These are phyloP conservation scores for Cercospora zeina DNA, from an alignment of 2,329 filamentous ascomycete species.

Conservation along the genomic window DNA sequence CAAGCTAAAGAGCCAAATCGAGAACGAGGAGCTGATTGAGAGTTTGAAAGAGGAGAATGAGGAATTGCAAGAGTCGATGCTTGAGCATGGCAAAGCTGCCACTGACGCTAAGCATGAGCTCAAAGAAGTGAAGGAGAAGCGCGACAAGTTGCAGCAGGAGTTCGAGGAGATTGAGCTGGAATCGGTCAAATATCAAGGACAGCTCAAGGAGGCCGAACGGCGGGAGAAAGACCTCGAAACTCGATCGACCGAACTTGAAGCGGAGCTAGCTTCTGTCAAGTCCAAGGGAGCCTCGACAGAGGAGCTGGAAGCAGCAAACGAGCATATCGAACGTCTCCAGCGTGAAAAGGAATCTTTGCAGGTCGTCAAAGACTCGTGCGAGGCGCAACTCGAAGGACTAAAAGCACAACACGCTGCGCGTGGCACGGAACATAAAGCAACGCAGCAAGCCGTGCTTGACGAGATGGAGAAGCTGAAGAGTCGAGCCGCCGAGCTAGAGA, in stretches of 20 bases:
- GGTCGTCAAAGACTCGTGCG: slow-evolving; percentile 64
- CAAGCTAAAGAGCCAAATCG: slow-evolving; percentile 33
- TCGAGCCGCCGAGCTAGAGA: slow-evolving; percentile 69
- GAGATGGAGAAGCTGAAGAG: slow-evolving; percentile 72
- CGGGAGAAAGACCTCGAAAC: slow-evolving; percentile 23
- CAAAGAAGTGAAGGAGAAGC: slow-evolving; percentile 33
- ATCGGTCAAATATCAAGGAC: slow-evolving; percentile 26
- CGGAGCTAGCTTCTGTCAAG: slow-evolving; percentile 58
- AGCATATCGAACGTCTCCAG: slow-evolving; percentile 48
- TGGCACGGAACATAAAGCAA: slow-evolving; percentile 52
- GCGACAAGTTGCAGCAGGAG: slow-evolving; percentile 32
- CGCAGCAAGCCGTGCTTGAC: slow-evolving; percentile 57
- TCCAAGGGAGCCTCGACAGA: slow-evolving; percentile 51
- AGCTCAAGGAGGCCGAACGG: slow-evolving; percentile 31
- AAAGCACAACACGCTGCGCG: slow-evolving; percentile 51
- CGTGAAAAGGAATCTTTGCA: slow-evolving; percentile 62
- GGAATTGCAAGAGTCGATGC: slow-evolving; percentile 30
- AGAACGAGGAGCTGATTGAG: slow-evolving; percentile 33
- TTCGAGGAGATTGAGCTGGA: slow-evolving; percentile 33
- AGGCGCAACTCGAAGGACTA: slow-evolving; percentile 67
- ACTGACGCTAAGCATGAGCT: slow-evolving; percentile 39
- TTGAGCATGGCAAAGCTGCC: slow-evolving; percentile 34
- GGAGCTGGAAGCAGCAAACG: slow-evolving; percentile 54
- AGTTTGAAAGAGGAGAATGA: slow-evolving; percentile 32
- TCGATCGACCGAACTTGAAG: slow-evolving; percentile 55